These are phyloP conservation scores for Hymenoscyphus infarciens DNA, from an alignment of 2,329 filamentous ascomycete genomes.

Conservation along the genomic window DNA sequence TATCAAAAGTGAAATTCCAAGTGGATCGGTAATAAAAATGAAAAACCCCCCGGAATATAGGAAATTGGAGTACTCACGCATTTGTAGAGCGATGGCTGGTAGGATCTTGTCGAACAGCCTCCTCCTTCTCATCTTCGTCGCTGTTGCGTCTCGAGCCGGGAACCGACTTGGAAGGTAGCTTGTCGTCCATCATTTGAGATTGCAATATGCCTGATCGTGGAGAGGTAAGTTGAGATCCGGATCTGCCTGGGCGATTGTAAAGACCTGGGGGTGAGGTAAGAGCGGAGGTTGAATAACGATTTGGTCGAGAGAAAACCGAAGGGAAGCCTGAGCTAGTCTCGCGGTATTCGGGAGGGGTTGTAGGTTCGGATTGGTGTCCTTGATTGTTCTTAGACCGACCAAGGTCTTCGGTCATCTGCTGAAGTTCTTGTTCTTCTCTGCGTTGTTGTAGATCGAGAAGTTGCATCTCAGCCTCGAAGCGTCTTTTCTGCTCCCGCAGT, in stretches of 20 bases:
- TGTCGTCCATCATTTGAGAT: conserved; percentile 57
- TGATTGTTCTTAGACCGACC: conserved; percentile 46
- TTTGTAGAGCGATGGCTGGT: conserved; percentile 70
- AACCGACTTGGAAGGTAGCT: conserved; percentile 77
- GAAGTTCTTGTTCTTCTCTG: conserved; percentile 77
- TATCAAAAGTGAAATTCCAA: not conserved
- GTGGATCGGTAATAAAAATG: not conserved
- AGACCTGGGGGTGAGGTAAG: conserved; percentile 76
- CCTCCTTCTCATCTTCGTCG: conserved; percentile 83
- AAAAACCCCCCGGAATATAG: not conserved
- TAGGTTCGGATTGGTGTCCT: conserved; percentile 88
- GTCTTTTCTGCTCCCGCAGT: conserved; percentile 81
- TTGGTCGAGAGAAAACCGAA: conserved; percentile 76
- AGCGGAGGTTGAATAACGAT: conserved; percentile 85
- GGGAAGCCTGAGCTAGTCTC: conserved; percentile 70
- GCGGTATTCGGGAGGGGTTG: conserved; percentile 89
- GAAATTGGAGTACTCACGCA: conserved; percentile 61
- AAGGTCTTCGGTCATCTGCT: conserved; percentile 79
- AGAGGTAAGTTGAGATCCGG: conserved; percentile 76
- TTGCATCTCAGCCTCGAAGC: conserved; percentile 90
- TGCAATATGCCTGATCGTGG: conserved; percentile 64
- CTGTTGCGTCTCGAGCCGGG: conserved; percentile 86
- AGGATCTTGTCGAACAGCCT: conserved; percentile 65
- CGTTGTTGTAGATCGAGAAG: conserved; percentile 82
- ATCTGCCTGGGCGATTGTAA: conserved; percentile 69